Percentiles rank a stretch among this genome's conserved stretches.
These are phyloP conservation scores for Fraxinus greggii DNA, from an alignment of 305 asterid genomes.

Conservation along the genomic window DNA sequence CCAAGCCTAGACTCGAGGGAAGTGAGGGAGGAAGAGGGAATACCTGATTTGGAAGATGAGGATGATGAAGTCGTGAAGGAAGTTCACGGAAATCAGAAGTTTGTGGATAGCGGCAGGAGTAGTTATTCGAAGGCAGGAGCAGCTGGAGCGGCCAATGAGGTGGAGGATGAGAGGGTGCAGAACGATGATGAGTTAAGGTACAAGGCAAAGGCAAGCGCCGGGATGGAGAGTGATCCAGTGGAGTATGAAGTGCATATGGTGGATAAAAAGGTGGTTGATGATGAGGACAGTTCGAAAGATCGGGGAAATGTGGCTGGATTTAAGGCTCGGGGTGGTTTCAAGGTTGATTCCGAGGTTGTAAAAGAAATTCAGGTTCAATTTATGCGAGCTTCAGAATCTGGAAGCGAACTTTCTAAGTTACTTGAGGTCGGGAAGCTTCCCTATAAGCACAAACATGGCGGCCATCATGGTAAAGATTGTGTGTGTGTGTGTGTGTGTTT, in stretches of 20 bases:
- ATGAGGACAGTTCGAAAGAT: conserved; percentile 48
- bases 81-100: conserved; percentile 73
- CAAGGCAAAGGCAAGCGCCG: conserved; percentile 49
- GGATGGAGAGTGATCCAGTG: conserved; percentile 58
- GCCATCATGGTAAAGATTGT: conserved; percentile 59
- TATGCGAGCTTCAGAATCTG: conserved; percentile 76
- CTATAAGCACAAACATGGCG: conserved; percentile 70
- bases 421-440: conserved; percentile 93
- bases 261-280: conserved; percentile 78
- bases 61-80: conserved; percentile 84
- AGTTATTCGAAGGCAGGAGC: conserved; percentile 42
- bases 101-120: conserved; percentile 52
- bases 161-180: conserved; percentile 37
- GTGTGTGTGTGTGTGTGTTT: too few species aligned
- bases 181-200: conserved; percentile 47
- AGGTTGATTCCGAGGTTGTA: conserved; percentile 71
- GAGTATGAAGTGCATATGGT: conserved; percentile 87
- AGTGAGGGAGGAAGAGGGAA: conserved; percentile 96
- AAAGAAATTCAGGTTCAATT: conserved; percentile 80
- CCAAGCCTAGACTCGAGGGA: conserved; percentile 79
- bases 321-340: conserved; percentile 57
- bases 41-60: conserved; percentile 96
- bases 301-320: conserved; percentile 53
- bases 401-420: conserved; percentile 64
- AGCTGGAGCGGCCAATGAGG: conserved; percentile 30